Evolutionary conservation across 2,329 filamentous ascomycete genomes (phyloP), one percentile per base, ranked within the genome.

Genomic region (Rhytidhysteron rufulum): DNA sequence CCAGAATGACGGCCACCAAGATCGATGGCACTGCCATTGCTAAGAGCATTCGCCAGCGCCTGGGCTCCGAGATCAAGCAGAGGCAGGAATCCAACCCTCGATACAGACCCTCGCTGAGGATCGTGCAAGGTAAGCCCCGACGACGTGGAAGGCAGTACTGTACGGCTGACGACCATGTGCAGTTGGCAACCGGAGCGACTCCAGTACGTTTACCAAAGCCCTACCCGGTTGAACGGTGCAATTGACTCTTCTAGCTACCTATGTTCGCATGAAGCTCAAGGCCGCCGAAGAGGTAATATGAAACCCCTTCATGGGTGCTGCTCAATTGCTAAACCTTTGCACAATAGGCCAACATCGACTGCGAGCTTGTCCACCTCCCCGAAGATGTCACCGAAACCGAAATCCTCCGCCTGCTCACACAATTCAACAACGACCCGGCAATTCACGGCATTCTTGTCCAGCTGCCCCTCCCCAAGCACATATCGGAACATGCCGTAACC

Each of bases 181-280:
- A 93, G 93, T 98, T 54, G 93, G 90, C 63, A 86, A 90, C 66
- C 83, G 93, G 57, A 88, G 87, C 52, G 93, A 98, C 72, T 96
- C 90, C 27, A 85, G 87, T 94, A 77, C 63, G 83, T 69, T 29
- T 6, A 25, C 32, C 19, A 16, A 30, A 17, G 15, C 20, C 6
- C 21, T 22, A 16, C 15, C 22, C 10, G 33, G 22, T 27, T 37
- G 31, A 15, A 32, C 24, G 32, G 31, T 40, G 63, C 47, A 43
- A 44, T 54, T 66, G 54, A 65, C 55, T 48, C 43, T 43, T 42
- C 48, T 42, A 91, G 86, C 84, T 60, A 97, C 91, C 38, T 98
- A 98, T 86, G 91, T 98, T 70, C 90, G 90, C 71, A 98, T 98
- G 93, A 98, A 98, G 75, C 74, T 96, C 61, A 98, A 96, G 78